Evolutionary conservation across 2,329 filamentous ascomycete genomes (phyloP), one percentile per base, ranked within the genome.

Genomic region (Aureobasidium sp.): DNA sequence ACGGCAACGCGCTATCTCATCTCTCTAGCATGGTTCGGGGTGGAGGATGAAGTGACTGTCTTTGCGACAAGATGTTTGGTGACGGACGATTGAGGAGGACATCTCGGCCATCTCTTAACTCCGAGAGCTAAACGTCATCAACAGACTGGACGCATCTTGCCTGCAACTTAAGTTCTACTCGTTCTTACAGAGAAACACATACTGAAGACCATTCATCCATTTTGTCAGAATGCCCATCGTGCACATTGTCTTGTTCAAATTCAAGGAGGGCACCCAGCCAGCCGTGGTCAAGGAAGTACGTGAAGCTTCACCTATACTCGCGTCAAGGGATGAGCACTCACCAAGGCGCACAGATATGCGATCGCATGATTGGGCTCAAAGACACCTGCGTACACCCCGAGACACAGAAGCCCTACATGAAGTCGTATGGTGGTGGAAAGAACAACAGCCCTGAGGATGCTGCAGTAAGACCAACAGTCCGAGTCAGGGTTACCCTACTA

Each of bases 191-290:
- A 9, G 11, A 9, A 15, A 35, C 31, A 35, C 1, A 23, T 23
- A 3, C 17, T 15, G 4, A 23, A 35, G n/a, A 33, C 13, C 4
- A 7, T 9, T 5, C 1, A 35, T 9, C 6, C 11, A 5, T n/a
- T 2, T 11, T 35, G 9, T 42, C 45, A 74, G 65, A 21, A 88
- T 88, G 85, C 69, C 83, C 0, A 78, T 89, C 65, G 75, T 82
- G n/a, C 87, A 89, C 69, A 79, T 89, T 54, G 85, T 89, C 3
- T 75, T 88, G 27, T 86, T 89, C 67, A 78, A 83, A 63, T 87
- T 87, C 75, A 85, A 85, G 67, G 70, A 81, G 0, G 74, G 74
- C 0, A 70, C 77, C 1, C 74, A 75, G 1, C 65, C 75, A 0
- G 77, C 79, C 17, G 75, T 80, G 33, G 74, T 87, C 8, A 74